Evolutionary conservation across 2,329 filamentous ascomycete species (phyloP), one percentile per base, ranked within the genome.

Genomic region (Lasiodiplodia theobromae): DNA sequence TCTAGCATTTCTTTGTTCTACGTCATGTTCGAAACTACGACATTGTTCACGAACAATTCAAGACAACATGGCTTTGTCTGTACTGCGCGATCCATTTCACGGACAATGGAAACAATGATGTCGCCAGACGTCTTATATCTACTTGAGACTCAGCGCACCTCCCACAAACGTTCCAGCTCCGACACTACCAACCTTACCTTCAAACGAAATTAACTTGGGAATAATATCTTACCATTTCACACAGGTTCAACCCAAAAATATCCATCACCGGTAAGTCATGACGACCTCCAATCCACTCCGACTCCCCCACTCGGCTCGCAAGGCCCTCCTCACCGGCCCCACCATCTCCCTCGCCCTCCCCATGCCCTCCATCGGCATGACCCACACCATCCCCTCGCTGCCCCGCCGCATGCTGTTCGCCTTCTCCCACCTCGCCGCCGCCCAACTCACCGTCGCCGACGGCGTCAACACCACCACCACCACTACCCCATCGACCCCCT

Each of bases 331-430:
- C 37, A 49, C 52, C 53, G 65, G 65, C 40, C 52, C 38, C 37
- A 49, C 40, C 65, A 25, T 49, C 38, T 8, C 65, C 16, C 52
- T 67, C 53, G n/a, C 11, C 53, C 65, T 67, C 52, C 52, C 53
- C 25, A 28, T 51, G 37, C 49, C 52, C 40, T 23, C 21, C 18
- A 56, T 25, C n/a, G n/a, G 12, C 28, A 25, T 28, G 18, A 40
- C 53, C 8, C 40, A 67, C 65, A 67, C 53, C n/a, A 57, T 58
- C 52, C 65, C 65, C 65, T 8, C 28, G 3, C 53, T 67, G 6
- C 65, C 65, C 21, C 38, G 65, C 25, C 65, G 65, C 65, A 51
- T 67, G 53, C 65, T 67, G 11, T 67, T 67, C 65, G 53, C 65
- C 11, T 56, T 67, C 37, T 58, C 53, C 38, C 52, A 18, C 52